Evolutionary conservation across 108 stramenopile genomes (phyloP).

Genomic region (Tribonema minus): DNA sequence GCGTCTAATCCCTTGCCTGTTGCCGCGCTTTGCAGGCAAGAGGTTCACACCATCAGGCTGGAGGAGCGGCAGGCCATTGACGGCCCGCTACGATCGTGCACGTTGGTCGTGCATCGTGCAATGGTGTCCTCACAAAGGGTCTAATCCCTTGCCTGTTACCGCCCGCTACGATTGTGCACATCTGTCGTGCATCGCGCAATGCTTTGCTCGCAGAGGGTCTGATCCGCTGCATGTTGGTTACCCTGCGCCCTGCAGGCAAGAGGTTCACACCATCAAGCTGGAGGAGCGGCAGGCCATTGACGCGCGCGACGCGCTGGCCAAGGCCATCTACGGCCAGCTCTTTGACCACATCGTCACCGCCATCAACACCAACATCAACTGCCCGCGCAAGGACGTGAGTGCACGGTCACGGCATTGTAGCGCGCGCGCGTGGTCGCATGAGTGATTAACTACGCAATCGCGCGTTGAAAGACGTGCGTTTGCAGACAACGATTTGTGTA

Average conservation of each 20-base stretch:
- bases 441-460: too few species aligned
- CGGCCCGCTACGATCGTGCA: too few species aligned
- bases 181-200: too few species aligned
- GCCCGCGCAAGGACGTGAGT: conserved; percentile 1
- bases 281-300: conserved; percentile 65
- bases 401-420: too few species aligned
- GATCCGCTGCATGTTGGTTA: conserved; percentile 47
- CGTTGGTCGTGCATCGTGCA: too few species aligned
- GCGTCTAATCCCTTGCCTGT: too few species aligned
- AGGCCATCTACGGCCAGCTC: conserved; percentile 74
- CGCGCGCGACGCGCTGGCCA: conserved; percentile 87
- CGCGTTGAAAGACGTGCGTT: background rate
- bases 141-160: too few species aligned
- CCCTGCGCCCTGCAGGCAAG: conserved; percentile 34
- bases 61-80: conserved; percentile 65
- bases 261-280: conserved; percentile 30
- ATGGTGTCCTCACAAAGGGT: too few species aligned
- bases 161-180: too few species aligned
- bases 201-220: too few species aligned
- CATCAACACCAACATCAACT: conserved; percentile 44
- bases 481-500: background rate
- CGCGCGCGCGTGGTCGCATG: background rate
- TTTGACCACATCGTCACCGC: conserved; percentile 43
- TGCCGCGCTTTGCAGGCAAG: conserved; percentile 34
- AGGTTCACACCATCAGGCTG: conserved; percentile 28